These are phyloP conservation scores for Ogataea saltuana DNA, from an alignment of 805 yeast genomes.

Conservation along the genomic window DNA sequence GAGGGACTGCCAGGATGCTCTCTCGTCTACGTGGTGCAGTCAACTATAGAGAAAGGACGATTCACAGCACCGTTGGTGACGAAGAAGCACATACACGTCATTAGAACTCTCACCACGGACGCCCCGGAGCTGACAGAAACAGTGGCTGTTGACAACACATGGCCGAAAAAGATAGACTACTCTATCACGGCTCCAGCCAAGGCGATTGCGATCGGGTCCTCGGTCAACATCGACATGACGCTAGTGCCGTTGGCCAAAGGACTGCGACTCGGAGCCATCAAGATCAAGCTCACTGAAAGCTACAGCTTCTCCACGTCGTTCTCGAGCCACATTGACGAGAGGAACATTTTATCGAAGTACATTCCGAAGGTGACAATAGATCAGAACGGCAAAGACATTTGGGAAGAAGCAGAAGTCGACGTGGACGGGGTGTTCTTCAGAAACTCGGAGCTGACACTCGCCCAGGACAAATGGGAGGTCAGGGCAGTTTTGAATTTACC, in stretches of 20 bases:
- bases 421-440: slow-evolving; percentile 41
- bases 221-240: slow-evolving; percentile 65
- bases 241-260: slow-evolving; percentile 84
- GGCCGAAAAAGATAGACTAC: slow-evolving; percentile 95
- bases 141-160: slow-evolving; percentile 88
- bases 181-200: slow-evolving; percentile 81
- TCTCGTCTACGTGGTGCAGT: slow-evolving; percentile 69
- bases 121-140: slow-evolving; percentile 87
- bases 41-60: slow-evolving; percentile 80
- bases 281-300: slow-evolving; percentile 66
- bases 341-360: slow-evolving; percentile 52
- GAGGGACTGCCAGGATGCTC: slow-evolving; percentile 87
- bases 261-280: slow-evolving; percentile 70
- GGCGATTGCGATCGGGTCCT: slow-evolving; percentile 88
- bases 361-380: slow-evolving; percentile 41
- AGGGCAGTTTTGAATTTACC: slow-evolving; percentile 65
- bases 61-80: slow-evolving; percentile 65
- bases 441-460: slow-evolving; percentile 32
- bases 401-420: slow-evolving; percentile 37
- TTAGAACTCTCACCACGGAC: slow-evolving; percentile 86
- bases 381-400: slow-evolving; percentile 44
- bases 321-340: slow-evolving; percentile 64
- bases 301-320: slow-evolving; percentile 55
- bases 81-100: slow-evolving; percentile 72
- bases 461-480: slow-evolving; percentile 74